These are phyloP conservation scores for Penicillium arizonense DNA, from an alignment of 495 filamentous ascomycete genomes.

Conservation along the genomic window DNA sequence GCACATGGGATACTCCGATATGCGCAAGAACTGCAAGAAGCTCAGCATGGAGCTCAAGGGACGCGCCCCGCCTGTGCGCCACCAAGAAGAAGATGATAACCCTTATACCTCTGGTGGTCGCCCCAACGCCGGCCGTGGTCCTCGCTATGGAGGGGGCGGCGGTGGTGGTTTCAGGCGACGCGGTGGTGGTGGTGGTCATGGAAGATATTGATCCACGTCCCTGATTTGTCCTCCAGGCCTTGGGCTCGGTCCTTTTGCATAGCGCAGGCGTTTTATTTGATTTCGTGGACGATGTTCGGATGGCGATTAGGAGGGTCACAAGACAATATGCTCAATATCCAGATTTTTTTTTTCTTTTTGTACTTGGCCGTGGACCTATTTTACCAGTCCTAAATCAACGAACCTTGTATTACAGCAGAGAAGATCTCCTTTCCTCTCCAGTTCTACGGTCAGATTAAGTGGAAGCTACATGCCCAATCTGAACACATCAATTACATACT, in stretches of 20 bases:
- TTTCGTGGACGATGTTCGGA: constrained; percentile 15
- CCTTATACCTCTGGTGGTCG: constrained; percentile 46
- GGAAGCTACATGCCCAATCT: too few species aligned
- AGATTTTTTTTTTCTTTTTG: background rate
- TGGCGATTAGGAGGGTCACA: constrained; percentile 10
- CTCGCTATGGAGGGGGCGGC: constrained; percentile 39
- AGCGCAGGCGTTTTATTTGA: constrained; percentile 46
- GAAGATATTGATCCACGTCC: constrained; percentile 33
- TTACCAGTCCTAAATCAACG: too few species aligned
- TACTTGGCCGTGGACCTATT: background rate
- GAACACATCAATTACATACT: too few species aligned
- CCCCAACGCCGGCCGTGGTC: constrained; percentile 54
- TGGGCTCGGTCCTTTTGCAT: constrained; percentile 36
- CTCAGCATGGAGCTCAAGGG: constrained; percentile 83
- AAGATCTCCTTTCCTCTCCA: too few species aligned
- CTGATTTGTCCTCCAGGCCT: constrained; percentile 14
- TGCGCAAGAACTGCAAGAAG: constrained; percentile 87
- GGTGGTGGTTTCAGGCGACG: constrained; percentile 42
- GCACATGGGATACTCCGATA: constrained; percentile 97
- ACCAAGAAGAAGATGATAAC: constrained; percentile 50
- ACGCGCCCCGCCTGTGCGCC: constrained; percentile 58
- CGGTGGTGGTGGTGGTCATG: constrained; percentile 32
- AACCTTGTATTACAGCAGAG: too few species aligned
- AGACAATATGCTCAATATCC: constrained; percentile 21
- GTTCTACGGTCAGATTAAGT: too few species aligned